A percentile compares a stretch with the other conserved stretches of the same genome.
These are phyloP conservation scores for Lecanicillium sp. DNA, from an alignment of 2,329 filamentous ascomycete species.

Conservation along the genomic window DNA sequence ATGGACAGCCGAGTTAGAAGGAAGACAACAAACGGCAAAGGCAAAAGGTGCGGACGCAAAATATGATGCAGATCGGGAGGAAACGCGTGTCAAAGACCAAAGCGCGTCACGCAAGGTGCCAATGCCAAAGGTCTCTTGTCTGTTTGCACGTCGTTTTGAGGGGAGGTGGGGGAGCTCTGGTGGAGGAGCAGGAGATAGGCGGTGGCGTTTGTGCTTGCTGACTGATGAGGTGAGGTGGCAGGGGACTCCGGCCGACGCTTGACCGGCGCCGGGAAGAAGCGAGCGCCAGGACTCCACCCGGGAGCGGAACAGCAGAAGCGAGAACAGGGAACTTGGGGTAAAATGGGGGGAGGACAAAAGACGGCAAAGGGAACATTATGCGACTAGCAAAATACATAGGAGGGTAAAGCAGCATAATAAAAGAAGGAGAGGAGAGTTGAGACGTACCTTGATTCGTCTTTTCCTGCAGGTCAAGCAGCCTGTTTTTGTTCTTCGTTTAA, in stretches of 20 bases:
- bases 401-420: no score
- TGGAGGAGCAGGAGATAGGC: no score
- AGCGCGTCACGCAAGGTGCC: background rate
- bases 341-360: no score
- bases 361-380: no score
- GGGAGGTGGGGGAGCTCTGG: no score
- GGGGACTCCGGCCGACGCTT: no score
- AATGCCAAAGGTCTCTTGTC: no score
- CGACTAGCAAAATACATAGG: no score
- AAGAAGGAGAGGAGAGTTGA: constrained; percentile 10
- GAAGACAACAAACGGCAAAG: constrained; percentile 1
- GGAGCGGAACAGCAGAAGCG: no score
- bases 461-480: constrained; percentile 57
- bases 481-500: constrained; percentile 55
- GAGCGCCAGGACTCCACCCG: background rate
- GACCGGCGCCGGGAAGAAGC: background rate
- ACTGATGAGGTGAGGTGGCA: background rate
- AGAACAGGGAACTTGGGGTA: no score
- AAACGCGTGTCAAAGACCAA: background rate
- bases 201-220: background rate
- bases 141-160: no score
- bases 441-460: constrained; percentile 53
- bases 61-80: background rate
- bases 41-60: constrained; percentile 4
- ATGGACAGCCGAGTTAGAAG: constrained; percentile 6